These are phyloP conservation scores for Fusarium camptoceras DNA, from an alignment of 2,329 filamentous ascomycete genomes.

Conservation along the genomic window DNA sequence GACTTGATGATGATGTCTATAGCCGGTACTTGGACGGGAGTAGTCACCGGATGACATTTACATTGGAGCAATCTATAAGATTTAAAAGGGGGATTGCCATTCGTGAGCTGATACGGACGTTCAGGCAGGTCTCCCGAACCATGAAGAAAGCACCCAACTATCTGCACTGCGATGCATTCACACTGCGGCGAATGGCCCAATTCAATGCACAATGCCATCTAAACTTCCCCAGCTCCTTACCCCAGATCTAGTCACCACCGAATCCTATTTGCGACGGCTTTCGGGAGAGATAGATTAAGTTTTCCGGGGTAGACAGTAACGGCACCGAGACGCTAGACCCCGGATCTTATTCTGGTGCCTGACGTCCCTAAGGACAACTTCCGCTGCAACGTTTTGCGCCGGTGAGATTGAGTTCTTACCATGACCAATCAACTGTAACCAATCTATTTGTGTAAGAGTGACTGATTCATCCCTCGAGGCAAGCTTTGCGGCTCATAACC, in stretches of 20 bases:
- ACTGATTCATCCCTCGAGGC: background rate
- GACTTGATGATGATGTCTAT: too few species aligned
- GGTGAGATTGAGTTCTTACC: background rate
- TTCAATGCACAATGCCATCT: background rate
- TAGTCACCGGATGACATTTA: too few species aligned
- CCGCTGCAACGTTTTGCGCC: background rate
- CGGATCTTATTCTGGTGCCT: conserved; percentile 19
- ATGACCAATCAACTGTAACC: background rate
- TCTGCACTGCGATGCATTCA: background rate
- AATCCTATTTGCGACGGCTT: background rate
- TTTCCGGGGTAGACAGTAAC: conserved; percentile 35
- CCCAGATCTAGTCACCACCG: background rate
- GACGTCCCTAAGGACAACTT: background rate
- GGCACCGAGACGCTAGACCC: conserved; percentile 13
- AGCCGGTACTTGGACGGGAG: too few species aligned
- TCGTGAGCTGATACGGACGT: rapidly evolving
- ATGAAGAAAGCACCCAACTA: background rate
- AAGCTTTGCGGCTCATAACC: conserved; percentile 33
- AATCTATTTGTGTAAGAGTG: background rate
- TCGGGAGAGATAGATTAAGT: background rate
- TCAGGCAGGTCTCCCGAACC: background rate
- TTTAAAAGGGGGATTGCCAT: too few species aligned
- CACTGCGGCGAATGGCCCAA: background rate
- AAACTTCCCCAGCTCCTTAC: background rate
- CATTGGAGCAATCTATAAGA: too few species aligned